Conservation (phyloP, 257 asterid species). For the Dorcoceras hygrometricum region DNA sequence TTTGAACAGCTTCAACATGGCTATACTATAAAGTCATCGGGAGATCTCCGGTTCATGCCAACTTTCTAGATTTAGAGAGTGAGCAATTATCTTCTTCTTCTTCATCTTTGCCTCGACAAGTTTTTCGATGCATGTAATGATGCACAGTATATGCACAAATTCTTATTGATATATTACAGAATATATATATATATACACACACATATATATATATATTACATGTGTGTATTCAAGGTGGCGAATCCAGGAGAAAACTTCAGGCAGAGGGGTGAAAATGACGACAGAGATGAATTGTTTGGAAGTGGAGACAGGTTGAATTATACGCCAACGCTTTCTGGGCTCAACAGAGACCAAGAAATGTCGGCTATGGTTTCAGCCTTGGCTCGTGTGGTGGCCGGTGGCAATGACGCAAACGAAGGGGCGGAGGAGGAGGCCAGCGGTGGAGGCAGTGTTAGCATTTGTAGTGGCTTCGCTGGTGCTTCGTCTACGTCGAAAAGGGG, state of each 20-base stretch:
- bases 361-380: constrained; percentile 30
- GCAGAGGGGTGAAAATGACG: constrained; percentile 22
- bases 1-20: too few relatives aligned
- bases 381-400: constrained; percentile 54
- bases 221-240: constrained; percentile 48
- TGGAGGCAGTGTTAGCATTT: neutral
- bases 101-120: too few relatives aligned
- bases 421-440: neutral
- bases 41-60: too few relatives aligned
- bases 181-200: too few relatives aligned
- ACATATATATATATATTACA: neutral
- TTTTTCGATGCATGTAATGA: too few relatives aligned
- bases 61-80: too few relatives aligned
- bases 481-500: constrained; percentile 13
- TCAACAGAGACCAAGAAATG: constrained; percentile 9
- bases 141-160: neutral
- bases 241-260: constrained; percentile 26
- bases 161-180: neutral
- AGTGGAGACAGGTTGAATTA: constrained; percentile 20
- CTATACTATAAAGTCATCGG: too few relatives aligned
- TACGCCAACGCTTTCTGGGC: constrained; percentile 34
- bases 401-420: neutral
- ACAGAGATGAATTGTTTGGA: neutral
- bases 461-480: neutral
- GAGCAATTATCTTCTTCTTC: too few relatives aligned